A percentile compares a stretch with the other conserved stretches of the same genome.
These are phyloP conservation scores for Hyphopichia wangnamkhiaoensis DNA, from an alignment of 1,139 yeast species.

Conservation along the genomic window DNA sequence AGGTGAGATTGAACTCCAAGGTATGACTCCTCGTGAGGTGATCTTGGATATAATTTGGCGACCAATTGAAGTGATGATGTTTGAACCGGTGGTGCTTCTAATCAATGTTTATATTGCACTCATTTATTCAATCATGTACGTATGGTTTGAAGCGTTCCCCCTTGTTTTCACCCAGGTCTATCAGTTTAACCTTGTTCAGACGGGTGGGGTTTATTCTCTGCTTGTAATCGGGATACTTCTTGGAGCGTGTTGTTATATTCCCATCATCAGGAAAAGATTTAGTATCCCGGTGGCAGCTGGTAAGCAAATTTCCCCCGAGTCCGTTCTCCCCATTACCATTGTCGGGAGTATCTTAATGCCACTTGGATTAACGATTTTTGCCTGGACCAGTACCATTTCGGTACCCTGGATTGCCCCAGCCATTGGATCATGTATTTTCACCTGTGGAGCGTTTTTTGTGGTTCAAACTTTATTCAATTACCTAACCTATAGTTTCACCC, in stretches of 20 bases:
- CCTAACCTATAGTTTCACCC: constrained; percentile 35
- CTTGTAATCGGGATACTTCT: constrained; percentile 44
- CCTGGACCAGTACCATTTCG: constrained; percentile 46
- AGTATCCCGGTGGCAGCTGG: constrained; percentile 25
- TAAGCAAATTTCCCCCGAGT: constrained; percentile 35
- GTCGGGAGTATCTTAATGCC: constrained; percentile 45
- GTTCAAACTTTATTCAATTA: constrained; percentile 43
- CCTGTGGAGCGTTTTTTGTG: constrained; percentile 37
- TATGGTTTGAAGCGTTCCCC: constrained; percentile 66
- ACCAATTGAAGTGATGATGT: constrained; percentile 43
- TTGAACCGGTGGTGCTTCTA: constrained; percentile 48
- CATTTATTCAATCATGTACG: constrained; percentile 54
- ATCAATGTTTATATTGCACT: constrained; percentile 53
- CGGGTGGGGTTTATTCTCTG: constrained; percentile 49
- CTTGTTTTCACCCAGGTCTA: constrained; percentile 47
- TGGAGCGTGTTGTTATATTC: constrained; percentile 26
- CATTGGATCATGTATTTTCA: constrained; percentile 42
- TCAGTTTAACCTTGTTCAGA: constrained; percentile 49
- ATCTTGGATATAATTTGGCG: constrained; percentile 48
- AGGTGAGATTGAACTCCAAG: constrained; percentile 27
- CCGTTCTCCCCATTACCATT: constrained; percentile 44
- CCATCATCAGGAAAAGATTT: constrained; percentile 20
- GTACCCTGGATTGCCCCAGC: constrained; percentile 48
- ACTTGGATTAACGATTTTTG: constrained; percentile 47
- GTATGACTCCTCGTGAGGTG: constrained; percentile 20